Evolutionary conservation across 1,284 basidiomycete genomes (phyloP), one percentile per base, ranked within the genome.

Genomic region (Puccinia horiana): DNA sequence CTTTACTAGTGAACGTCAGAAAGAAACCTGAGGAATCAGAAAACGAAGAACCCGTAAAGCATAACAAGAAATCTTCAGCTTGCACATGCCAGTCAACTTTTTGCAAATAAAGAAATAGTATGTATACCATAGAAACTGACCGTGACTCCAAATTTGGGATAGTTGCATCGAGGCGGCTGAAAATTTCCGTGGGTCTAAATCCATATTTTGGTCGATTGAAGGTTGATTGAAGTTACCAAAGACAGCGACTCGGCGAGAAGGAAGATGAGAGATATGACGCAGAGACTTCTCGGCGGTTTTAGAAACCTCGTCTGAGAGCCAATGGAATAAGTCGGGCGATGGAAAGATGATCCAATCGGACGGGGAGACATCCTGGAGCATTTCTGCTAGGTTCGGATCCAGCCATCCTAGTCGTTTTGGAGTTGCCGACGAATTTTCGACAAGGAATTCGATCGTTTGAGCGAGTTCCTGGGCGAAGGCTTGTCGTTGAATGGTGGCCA

Each of bases 301-400:
- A 3, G 69, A 37, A 1, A 35, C 37, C 1, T 52, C 35, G 44
- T 23, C 32, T 14, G 47, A 58, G 37, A 54, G 20, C 72, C 72
- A 75, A 11, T 40, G 52, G 14, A 75, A 14, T 29, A 58, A 35
- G n/a, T 58, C 72, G n/a, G 52, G 26, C 35, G 52, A 23, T n/a
- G 72, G 72, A 29, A 75, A 75, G 52, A 75, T 56, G 29, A 75
- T 58, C 72, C 72, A 75, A 75, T 75, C 49, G 26, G n/a, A 14
- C 14, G 47, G 37, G 23, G 47, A 32, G 52, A 75, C 32, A 8
- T 49, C 3, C 12, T 32, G 47, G 14, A 56, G 23, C 44, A 37
- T 40, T 16, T 35, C 37, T 32, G 32, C 29, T 37, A 75, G 35
- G 37, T 56, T 52, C 16, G 72, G 52, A 37, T 58, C 52, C 18